Conservation (phyloP, 2,329 filamentous ascomycete species). For the Diplodia seriata region DNA sequence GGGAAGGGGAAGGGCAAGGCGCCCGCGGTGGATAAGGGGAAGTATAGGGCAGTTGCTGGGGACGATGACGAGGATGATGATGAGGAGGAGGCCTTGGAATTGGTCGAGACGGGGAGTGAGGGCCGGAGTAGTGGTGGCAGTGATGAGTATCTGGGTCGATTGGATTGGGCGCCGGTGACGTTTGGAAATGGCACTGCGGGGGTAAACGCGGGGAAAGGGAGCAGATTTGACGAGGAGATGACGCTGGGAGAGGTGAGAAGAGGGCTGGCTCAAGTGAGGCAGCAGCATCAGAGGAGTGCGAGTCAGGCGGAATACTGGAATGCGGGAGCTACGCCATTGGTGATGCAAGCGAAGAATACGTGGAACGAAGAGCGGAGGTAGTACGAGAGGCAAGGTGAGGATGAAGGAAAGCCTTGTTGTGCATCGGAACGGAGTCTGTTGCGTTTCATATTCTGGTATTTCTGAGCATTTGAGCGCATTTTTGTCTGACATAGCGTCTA, state of each 20-base stretch:
- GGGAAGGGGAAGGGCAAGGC: background rate
- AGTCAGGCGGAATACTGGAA: constrained; percentile 4
- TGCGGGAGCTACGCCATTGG: background rate
- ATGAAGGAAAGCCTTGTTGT: background rate
- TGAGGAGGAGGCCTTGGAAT: constrained; percentile 14
- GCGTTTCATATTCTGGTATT: background rate
- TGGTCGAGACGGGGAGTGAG: background rate
- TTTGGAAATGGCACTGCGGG: constrained; percentile 7
- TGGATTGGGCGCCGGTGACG: constrained; percentile 11
- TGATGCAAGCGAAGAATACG: constrained; percentile 18
- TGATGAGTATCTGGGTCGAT: constrained; percentile 9
- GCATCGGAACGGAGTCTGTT: background rate
- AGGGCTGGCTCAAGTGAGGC: background rate
- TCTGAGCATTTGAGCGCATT: background rate
- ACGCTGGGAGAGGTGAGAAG: constrained; percentile 8
- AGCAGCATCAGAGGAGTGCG: background rate
- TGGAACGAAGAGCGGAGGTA: constrained; percentile 1
- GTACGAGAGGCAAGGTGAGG: background rate
- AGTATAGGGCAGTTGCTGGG: constrained; percentile 10
- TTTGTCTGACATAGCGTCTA: background rate
- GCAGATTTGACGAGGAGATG: constrained; percentile 15
- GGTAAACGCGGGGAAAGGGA: background rate
- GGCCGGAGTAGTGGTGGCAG: background rate
- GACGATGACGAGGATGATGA: background rate
- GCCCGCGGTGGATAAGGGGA: constrained; percentile 5